Conservation (phyloP, 2,329 filamentous ascomycete species). For the Botrytis deweyae region DNA sequence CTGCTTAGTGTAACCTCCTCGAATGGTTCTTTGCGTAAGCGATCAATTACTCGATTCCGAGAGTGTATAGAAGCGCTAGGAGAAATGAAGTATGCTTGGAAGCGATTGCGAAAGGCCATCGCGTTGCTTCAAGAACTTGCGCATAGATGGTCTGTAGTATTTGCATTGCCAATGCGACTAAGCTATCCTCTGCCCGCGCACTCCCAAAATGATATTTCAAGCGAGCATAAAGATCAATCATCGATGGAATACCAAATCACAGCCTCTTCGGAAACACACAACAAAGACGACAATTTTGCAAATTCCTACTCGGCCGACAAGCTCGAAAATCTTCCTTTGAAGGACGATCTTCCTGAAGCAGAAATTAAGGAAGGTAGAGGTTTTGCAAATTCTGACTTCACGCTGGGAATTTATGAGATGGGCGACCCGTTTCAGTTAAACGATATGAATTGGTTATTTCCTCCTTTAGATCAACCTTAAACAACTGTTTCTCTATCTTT, state of each 20-base stretch:
- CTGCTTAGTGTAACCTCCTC: conserved; percentile 2
- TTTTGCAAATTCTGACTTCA: not conserved
- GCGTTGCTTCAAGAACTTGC: conserved; percentile 4
- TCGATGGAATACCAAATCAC: not conserved
- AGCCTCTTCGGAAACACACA: not conserved
- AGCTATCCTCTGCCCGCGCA: not conserved
- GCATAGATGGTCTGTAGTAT: conserved; percentile 6
- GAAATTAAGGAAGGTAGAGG: not conserved
- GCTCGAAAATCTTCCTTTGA: not conserved
- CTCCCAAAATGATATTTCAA: not conserved
- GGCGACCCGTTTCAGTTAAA: conserved; percentile 8
- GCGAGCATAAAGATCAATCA: not conserved
- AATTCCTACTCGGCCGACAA: not conserved
- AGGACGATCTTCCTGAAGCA: not conserved
- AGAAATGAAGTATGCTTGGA: conserved; percentile 4
- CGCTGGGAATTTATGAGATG: not conserved
- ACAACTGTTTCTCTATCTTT: not conserved
- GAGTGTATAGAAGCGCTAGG: conserved; percentile 1
- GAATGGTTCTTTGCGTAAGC: not conserved
- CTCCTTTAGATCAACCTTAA: not conserved
- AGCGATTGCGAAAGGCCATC: not conserved
- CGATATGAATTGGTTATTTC: conserved; percentile 8
- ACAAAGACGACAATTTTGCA: not conserved
- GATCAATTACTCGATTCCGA: not conserved
- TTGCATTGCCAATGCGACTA: conserved; percentile 4